Base-by-base conservation (phyloP, 257 asterid genomes). In the Parsonsia alboflavescens region DNA sequence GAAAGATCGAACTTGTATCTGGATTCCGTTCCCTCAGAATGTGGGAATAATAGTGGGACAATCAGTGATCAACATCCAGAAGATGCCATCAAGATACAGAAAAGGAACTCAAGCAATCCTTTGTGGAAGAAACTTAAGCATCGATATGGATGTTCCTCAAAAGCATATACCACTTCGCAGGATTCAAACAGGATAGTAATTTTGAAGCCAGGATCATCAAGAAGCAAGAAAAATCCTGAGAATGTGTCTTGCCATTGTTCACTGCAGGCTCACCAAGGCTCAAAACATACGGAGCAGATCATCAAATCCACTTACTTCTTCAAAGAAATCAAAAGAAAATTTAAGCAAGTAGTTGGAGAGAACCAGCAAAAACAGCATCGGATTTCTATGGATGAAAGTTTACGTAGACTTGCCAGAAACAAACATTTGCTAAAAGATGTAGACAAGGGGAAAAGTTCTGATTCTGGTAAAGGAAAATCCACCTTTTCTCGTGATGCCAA, bases 271-370 rank as follows among this genome's bases (percentile, higher is more conserved):
- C 85, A 77, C 33, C 74, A 42, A 39, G 77, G 75, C 49, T 50
- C 56, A 48, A 67, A 79, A 58, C 50, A 54, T 76, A 79, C 65
- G 78, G 80, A 63, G 53, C 68, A 79, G 24, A 82, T 77, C 52
- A 67, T 42, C 30, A 88, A 87, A 76, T 49, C 77, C 10, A 50
- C 78, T 39, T 75, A 78, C 30, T 88, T 88, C 82, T 84, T 91
- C 58, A 77, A 78, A 75, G 87, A 83, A 42, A 91, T 88, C 75
- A 91, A 80, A 84, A 87, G 81, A 73, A 91, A 80, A 77, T 85
- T 91, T 78, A 88, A 85, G 64, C 82, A 75, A 80, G 82, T 84
- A 54, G 80, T 87, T 77, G 86, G 90, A 75, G 89, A 81, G 67
- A 66, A 80, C 52, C 73, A 70, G 75, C 77, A 63, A 68, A 73